Percentiles rank a stretch among this genome's conserved stretches.
phyloP scores from a whole-genome alignment of 2,329 filamentous ascomycete genomes.

The Aureobasidium leucospermi region DNA sequence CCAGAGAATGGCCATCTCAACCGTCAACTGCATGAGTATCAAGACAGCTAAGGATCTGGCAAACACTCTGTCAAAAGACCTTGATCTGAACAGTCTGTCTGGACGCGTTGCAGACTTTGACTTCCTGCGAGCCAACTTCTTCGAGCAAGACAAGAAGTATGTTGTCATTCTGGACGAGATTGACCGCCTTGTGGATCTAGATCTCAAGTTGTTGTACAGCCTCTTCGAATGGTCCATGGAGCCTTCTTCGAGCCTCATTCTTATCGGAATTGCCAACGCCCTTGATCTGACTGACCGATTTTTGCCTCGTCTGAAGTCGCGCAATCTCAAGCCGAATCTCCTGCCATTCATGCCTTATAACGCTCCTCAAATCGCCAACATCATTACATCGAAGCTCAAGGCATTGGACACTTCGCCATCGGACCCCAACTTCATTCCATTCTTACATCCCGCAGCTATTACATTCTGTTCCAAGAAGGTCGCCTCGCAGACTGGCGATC shows the following conservation, averaged over 20 bases:
- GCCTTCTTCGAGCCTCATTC: constrained; percentile 66
- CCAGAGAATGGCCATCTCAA: constrained; percentile 56
- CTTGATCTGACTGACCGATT: constrained; percentile 93
- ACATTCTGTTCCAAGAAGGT: constrained; percentile 93
- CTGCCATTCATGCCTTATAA: constrained; percentile 92
- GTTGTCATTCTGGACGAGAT: constrained; percentile 92
- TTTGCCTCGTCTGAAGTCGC: constrained; percentile 83
- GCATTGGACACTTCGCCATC: constrained; percentile 49
- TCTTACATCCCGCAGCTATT: constrained; percentile 88
- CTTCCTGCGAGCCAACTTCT: constrained; percentile 63
- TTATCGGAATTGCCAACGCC: constrained; percentile 93
- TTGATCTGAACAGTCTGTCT: constrained; percentile 53
- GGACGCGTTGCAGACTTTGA: constrained; percentile 61
- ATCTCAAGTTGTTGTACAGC: constrained; percentile 81
- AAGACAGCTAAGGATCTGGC: constrained; percentile 84
- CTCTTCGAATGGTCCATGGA: constrained; percentile 96
- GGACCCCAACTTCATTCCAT: constrained; percentile 61
- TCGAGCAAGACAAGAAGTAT: constrained; percentile 51
- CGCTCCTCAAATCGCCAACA: constrained; percentile 74
- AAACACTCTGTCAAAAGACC: constrained; percentile 63
- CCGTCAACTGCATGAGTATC: constrained; percentile 96
- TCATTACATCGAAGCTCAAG: constrained; percentile 80
- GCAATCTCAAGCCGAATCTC: constrained; percentile 81
- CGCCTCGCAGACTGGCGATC: constrained; percentile 83
- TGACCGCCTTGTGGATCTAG: constrained; percentile 82